phyloP scores from a whole-genome alignment of 1,284 basidiomycete genomes.

The Thelephora terrestris region DNA sequence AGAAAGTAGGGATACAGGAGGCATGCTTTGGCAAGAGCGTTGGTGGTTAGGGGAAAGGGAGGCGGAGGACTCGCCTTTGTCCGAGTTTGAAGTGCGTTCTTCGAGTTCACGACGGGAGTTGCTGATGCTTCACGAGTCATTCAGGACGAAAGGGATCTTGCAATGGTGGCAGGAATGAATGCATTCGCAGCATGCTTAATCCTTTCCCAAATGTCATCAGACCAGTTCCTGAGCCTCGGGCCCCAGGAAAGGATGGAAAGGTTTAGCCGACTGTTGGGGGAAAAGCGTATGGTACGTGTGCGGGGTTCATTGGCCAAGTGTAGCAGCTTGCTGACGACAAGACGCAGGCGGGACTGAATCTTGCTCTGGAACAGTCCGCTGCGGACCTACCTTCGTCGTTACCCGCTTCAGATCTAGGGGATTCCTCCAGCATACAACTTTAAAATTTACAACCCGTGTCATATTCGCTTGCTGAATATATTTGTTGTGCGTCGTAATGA shows the following conservation, averaged over 20 bases:
- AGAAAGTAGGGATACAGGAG: slow-evolving; percentile 33
- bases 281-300: slow-evolving; percentile 41
- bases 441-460: too few species aligned
- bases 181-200: slow-evolving; percentile 52
- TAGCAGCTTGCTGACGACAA: too few species aligned
- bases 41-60: slow-evolving; percentile 49
- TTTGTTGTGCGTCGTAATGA: too few species aligned
- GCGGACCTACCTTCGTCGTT: too few species aligned
- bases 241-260: slow-evolving; percentile 35
- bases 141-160: slow-evolving; percentile 48
- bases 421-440: too few species aligned
- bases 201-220: slow-evolving; percentile 41
- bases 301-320: neutral
- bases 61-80: slow-evolving; percentile 31
- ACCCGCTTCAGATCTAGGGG: too few species aligned
- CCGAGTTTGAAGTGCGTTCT: slow-evolving; percentile 4
- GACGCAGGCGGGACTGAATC: too few species aligned
- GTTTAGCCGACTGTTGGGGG: slow-evolving; percentile 41
- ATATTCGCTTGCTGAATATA: too few species aligned
- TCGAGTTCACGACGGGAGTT: neutral
- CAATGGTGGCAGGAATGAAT: slow-evolving; percentile 50
- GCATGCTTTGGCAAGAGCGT: slow-evolving; percentile 46
- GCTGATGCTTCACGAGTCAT: slow-evolving; percentile 4
- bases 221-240: slow-evolving; percentile 42
- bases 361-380: too few species aligned